Base-by-base conservation (phyloP, 768 basidiomycete species). In the Russula emetica region DNA sequence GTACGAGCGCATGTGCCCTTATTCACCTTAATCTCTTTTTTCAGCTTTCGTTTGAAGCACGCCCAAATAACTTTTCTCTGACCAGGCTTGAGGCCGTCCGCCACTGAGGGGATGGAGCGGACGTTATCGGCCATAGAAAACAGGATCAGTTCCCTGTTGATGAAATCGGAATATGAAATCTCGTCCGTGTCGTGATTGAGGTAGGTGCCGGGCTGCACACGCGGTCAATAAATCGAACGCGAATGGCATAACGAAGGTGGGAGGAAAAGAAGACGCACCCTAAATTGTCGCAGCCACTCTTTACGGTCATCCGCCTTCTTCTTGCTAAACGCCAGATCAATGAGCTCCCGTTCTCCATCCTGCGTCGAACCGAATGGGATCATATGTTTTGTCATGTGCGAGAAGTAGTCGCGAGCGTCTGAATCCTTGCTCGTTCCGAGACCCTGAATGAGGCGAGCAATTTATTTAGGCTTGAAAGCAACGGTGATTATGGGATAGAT, bases 81-180 rank as follows among this genome's bases (percentile, higher is more conserved):
- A 73, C 94, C 95, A 45, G 97, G 96, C 75, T 99, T 99, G 62
- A 99, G 78, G 51, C 97, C 97, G 72, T 98, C 97, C 14, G 86
- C 85, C 18, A 92, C 83, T 0, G 90, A 97, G 2, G 97, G 97
- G 68, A 99, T 98, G 5, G 97, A 99, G 61, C 97, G 94, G 67
- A 97, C 84, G 71, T 98, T 98, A 72, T 99, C 97, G 5, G 97
- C 97, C 93, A 98, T 98, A 1, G 97, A 99, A 82, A 98, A 99
- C 30, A 98, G 81, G 64, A 99, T 98, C 52, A 99, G 77, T 72
- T 99, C 97, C 75, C 86, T 92, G 80, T 99, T 98, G 78, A 99
- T 96, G 73, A 99, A 99, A 70, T 99, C 95, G 1, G 88, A 83
- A 72, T 87, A 91, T 0, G 91, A 84, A 66, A 99, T 90, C 70